These are phyloP conservation scores for Alternaria atra DNA, from an alignment of 2,329 filamentous ascomycete species.

Conservation along the genomic window DNA sequence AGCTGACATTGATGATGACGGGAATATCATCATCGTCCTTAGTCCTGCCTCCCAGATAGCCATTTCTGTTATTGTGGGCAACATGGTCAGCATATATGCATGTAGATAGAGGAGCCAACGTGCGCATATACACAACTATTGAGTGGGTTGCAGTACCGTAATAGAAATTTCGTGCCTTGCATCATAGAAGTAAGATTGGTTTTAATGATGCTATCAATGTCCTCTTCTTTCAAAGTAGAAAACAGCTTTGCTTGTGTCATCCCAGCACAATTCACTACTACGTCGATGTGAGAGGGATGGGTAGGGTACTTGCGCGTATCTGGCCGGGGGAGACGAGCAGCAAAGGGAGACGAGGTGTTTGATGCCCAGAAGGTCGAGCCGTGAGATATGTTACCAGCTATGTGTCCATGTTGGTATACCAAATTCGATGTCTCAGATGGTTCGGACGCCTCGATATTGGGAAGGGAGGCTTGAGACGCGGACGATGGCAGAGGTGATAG, in stretches of 20 bases:
- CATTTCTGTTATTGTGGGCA: not conserved
- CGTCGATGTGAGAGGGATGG: conserved; percentile 31
- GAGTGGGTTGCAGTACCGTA: conserved; percentile 42
- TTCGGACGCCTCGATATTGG: not conserved
- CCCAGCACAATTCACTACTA: conserved; percentile 84
- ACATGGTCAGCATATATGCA: not conserved
- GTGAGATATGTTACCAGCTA: conserved; percentile 38
- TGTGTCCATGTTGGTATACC: conserved; percentile 30
- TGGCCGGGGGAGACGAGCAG: conserved; percentile 11
- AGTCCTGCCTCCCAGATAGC: conserved; percentile 40
- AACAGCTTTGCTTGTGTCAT: conserved; percentile 72
- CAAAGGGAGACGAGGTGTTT: not conserved
- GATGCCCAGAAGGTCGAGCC: conserved; percentile 35
- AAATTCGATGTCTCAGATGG: not conserved
- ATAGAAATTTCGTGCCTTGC: conserved; percentile 65
- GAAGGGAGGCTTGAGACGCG: not conserved
- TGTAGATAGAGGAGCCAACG: too few relatives aligned
- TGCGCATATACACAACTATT: not conserved
- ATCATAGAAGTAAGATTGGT: conserved; percentile 77
- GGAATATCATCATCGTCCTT: conserved; percentile 17
- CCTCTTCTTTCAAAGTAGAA: conserved; percentile 60
- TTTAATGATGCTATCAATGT: conserved; percentile 67
- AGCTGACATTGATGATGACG: conserved; percentile 83
- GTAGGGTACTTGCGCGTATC: not conserved
- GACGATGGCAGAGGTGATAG: conserved; percentile 24